Conservation (phyloP, 176 grass and related monocot genomes). For the Oryza meridionalis region DNA sequence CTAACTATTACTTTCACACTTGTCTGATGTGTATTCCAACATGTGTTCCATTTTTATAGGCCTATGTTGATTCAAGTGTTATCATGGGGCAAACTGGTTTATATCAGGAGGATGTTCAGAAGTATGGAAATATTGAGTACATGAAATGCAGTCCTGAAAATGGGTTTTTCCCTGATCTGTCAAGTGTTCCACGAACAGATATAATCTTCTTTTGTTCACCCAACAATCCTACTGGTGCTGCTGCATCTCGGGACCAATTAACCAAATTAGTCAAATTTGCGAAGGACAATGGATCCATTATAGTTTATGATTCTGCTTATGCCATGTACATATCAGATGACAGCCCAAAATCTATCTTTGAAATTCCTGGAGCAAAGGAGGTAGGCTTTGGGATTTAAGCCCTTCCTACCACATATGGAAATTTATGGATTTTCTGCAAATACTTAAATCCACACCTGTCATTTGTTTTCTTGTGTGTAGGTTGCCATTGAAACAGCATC, state of each 20-base stretch:
- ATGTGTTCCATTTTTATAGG: constrained; percentile 49
- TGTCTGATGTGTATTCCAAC: constrained; percentile 12
- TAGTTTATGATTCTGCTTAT: constrained; percentile 98
- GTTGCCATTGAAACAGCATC: constrained; percentile 92
- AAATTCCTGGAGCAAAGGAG: constrained; percentile 97
- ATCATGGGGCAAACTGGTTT: constrained; percentile 83
- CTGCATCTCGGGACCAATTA: constrained; percentile 79
- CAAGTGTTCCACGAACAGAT: constrained; percentile 66
- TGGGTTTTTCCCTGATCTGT: constrained; percentile 90
- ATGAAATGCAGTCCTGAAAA: constrained; percentile 96
- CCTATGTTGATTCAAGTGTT: constrained; percentile 95
- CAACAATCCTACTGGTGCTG: constrained; percentile 90
- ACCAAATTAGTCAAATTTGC: constrained; percentile 80
- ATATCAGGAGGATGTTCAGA: constrained; percentile 82
- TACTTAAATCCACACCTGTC: background rate
- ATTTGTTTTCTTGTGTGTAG: constrained; percentile 50
- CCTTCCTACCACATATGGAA: background rate
- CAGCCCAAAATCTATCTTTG: constrained; percentile 82
- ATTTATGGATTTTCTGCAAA: background rate
- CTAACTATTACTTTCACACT: constrained; percentile 2
- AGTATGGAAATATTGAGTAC: constrained; percentile 81
- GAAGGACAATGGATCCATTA: constrained; percentile 86
- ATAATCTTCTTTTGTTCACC: constrained; percentile 98
- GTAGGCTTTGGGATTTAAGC: constrained; percentile 37
- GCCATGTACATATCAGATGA: constrained; percentile 95